A percentile compares a stretch with the other conserved stretches of the same genome.
These are phyloP conservation scores for Wickerhamiella occidentalis DNA, from an alignment of 805 yeast genomes.

Conservation along the genomic window DNA sequence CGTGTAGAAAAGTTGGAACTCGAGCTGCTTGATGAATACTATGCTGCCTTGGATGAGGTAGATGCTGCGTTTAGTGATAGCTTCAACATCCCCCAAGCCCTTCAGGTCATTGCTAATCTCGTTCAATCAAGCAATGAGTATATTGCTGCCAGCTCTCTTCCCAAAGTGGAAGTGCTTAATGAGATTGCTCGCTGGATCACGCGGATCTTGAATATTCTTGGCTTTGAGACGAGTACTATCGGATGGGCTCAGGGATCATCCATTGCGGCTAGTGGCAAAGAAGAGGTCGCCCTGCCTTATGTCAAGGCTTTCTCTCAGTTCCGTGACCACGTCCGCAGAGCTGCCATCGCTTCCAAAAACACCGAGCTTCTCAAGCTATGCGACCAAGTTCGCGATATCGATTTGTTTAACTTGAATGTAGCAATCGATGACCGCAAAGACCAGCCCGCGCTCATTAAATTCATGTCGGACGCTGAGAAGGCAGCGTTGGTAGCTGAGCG, in stretches of 20 bases:
- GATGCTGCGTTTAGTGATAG: conserved; percentile 82
- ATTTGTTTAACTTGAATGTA: conserved; percentile 62
- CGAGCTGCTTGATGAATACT: conserved; percentile 40
- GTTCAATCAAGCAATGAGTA: conserved; percentile 64
- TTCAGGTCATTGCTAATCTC: conserved; percentile 53
- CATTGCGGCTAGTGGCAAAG: conserved; percentile 28
- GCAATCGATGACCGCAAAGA: conserved; percentile 81
- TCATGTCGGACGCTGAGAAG: conserved; percentile 58
- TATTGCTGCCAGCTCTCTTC: conserved; percentile 37
- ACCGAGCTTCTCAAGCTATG: conserved; percentile 50
- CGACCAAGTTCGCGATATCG: conserved; percentile 62
- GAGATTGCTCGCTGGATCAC: conserved; percentile 60
- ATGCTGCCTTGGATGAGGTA: conserved; percentile 42
- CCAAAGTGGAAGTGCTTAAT: conserved; percentile 53
- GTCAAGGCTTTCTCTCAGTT: conserved; percentile 64
- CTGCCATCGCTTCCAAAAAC: conserved; percentile 52
- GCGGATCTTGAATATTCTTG: conserved; percentile 56
- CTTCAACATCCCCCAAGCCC: conserved; percentile 63
- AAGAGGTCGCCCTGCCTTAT: conserved; percentile 68
- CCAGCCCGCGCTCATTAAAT: conserved; percentile 70
- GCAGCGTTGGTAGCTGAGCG: conserved; percentile 47
- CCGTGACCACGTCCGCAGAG: conserved; percentile 67
- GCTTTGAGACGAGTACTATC: conserved; percentile 57
- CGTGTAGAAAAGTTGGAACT: conserved; percentile 47
- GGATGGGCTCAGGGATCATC: conserved; percentile 54